These are phyloP conservation scores for Saccharomycopsis sp. DNA, from an alignment of 805 yeast species.

Conservation along the genomic window DNA sequence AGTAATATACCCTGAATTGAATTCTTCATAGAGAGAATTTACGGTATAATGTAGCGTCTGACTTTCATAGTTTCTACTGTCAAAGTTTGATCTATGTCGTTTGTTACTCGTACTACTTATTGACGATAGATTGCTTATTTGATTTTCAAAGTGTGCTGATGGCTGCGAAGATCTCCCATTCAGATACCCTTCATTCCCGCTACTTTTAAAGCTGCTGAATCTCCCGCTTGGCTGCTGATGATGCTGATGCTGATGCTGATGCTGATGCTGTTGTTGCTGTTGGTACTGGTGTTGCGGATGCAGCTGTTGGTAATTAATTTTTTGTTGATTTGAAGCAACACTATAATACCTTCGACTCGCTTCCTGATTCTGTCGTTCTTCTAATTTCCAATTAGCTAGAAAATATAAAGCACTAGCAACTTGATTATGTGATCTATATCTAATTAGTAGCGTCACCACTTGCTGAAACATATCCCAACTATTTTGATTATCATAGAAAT, in stretches of 20 bases:
- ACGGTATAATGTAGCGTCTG: slow-evolving; percentile 24
- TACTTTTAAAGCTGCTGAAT: too few relatives aligned
- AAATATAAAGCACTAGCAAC: slow-evolving; percentile 32
- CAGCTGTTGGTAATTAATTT: slow-evolving; percentile 1
- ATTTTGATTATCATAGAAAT: neutral
- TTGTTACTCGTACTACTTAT: slow-evolving; percentile 1
- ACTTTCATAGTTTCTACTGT: neutral
- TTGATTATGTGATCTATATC: slow-evolving; percentile 28
- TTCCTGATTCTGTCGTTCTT: neutral
- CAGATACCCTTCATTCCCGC: too few relatives aligned
- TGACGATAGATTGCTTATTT: neutral
- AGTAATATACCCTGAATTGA: slow-evolving; percentile 30
- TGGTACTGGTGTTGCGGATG: neutral
- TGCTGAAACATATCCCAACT: slow-evolving; percentile 32
- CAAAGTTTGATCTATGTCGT: slow-evolving; percentile 13
- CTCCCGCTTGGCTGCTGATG: too few relatives aligned
- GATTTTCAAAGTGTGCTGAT: too few relatives aligned
- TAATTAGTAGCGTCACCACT: slow-evolving; percentile 29
- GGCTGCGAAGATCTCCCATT: too few relatives aligned
- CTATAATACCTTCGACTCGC: neutral
- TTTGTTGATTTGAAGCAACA: neutral
- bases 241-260: neutral
- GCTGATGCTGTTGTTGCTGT: slow-evolving; percentile 4
- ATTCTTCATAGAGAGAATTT: slow-evolving; percentile 29
- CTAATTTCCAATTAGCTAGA: slow-evolving; percentile 25